Evolutionary conservation across 2,329 filamentous ascomycete species (phyloP), one percentile per base, ranked within the genome.

Genomic region (Aspergillus fischeri): DNA sequence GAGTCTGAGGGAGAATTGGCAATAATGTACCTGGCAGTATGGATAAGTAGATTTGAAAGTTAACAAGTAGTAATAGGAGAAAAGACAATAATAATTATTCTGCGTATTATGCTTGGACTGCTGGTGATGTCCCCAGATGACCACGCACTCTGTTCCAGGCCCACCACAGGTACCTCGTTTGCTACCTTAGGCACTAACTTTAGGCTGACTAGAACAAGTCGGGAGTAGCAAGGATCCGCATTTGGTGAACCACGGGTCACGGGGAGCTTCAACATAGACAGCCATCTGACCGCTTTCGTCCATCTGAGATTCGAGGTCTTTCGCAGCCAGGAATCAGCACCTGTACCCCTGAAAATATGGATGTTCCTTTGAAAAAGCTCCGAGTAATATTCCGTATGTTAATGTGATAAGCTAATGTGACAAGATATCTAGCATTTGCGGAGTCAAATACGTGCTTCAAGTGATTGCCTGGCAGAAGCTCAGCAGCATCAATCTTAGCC

Each of bases 121-220:
- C 9, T n/a, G 8, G 17, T 9, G 41, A 44, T 21, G 14, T 1
- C 24, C 47, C 24, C 25, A 54, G 53, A 49, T 55, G 45, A 48
- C 53, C 53, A 50, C 45, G 53, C 25, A 55, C 21, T 28, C 47
- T 24, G 53, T 55, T 54, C 52, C 52, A 54, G 52, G 27, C 53
- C 53, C 53, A 44, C 52, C 32, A 49, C 29, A 32, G 32, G 45
- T 44, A 21, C 32, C 32, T 44, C 41, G 21, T 25, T 47, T 21
- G 44, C 10, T 47, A 27, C 44, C 44, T 47, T 27, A 47, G 44
- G 44, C 20, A 38, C 52, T 45, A 21, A 28, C 27, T 49, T 49
- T 20, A 17, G 47, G 17, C 6, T 20, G 49, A 51, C 49, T 32
- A 32, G 20, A 14, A 14, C 24, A 17, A 27, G 5, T 21, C 32